These are phyloP conservation scores for Yarrowia sp. DNA, from an alignment of 805 yeast genomes.

Conservation along the genomic window DNA sequence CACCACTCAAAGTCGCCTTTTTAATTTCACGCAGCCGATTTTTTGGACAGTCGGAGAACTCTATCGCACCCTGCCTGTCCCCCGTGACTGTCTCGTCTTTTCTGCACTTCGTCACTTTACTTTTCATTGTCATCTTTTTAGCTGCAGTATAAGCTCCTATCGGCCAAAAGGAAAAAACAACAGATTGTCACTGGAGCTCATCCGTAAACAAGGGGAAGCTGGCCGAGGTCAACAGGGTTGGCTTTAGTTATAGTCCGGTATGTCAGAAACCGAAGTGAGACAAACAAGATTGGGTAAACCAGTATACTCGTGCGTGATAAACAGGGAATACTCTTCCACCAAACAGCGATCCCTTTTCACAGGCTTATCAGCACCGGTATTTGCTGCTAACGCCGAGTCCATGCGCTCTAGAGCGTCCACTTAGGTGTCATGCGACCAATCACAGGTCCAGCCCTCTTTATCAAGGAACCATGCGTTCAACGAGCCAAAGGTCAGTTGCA, in stretches of 20 bases:
- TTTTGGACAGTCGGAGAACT: neutral
- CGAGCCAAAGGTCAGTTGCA: neutral
- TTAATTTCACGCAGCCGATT: neutral
- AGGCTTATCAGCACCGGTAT: neutral
- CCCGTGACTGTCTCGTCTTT: neutral
- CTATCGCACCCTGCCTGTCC: neutral
- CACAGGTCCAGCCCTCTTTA: neutral
- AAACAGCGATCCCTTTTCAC: neutral
- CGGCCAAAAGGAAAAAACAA: slow-evolving; percentile 1
- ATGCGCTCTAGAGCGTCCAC: neutral
- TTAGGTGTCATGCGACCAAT: neutral
- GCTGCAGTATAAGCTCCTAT: neutral
- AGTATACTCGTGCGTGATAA: too few relatives aligned
- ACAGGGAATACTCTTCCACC: too few relatives aligned
- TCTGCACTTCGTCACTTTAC: neutral
- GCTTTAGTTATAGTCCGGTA: neutral
- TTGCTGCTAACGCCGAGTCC: neutral
- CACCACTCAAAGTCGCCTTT: neutral
- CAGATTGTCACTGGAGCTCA: neutral
- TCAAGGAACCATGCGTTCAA: slow-evolving; percentile 15
- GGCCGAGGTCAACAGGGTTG: slow-evolving; percentile 22
- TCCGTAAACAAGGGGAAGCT: neutral
- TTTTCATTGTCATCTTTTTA: neutral
- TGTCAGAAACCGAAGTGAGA: neutral
- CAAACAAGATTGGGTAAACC: neutral